Evolutionary conservation across 2,329 filamentous ascomycete genomes (phyloP).

Genomic region (Fusarium keratoplasticum): DNA sequence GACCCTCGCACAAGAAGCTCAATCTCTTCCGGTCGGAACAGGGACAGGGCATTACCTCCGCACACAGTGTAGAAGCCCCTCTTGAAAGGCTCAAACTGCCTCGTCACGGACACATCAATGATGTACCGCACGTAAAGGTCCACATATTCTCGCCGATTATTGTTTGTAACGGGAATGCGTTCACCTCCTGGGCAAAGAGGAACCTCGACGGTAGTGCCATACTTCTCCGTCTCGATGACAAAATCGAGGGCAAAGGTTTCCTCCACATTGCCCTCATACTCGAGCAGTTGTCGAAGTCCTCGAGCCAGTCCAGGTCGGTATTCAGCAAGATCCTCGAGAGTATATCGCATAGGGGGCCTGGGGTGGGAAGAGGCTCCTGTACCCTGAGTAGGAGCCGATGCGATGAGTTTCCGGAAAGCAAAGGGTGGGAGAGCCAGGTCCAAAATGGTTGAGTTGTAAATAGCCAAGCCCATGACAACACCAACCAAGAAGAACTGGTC

Average conservation of each 20-base stretch:
- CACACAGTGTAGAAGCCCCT: slow-evolving; percentile 94
- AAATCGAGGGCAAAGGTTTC: slow-evolving; percentile 85
- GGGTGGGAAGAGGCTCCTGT: slow-evolving; percentile 67
- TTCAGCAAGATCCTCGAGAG: slow-evolving; percentile 84
- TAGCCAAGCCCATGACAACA: slow-evolving; percentile 86
- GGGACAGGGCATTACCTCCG: slow-evolving; percentile 85
- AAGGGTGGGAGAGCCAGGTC: slow-evolving; percentile 91
- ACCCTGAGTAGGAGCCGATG: slow-evolving; percentile 75
- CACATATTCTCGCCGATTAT: slow-evolving; percentile 87
- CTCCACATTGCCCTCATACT: slow-evolving; percentile 87
- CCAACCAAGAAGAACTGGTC: slow-evolving; percentile 94
- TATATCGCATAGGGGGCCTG: slow-evolving; percentile 75
- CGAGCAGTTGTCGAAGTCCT: slow-evolving; percentile 80
- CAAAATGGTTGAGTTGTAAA: slow-evolving; percentile 94
- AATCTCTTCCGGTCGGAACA: slow-evolving; percentile 92
- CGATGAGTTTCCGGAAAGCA: slow-evolving; percentile 87
- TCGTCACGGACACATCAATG: slow-evolving; percentile 79
- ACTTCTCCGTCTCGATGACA: slow-evolving; percentile 79
- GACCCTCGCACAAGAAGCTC: slow-evolving; percentile 88
- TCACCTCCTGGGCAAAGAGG: slow-evolving; percentile 82
- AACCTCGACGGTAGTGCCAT: slow-evolving; percentile 74
- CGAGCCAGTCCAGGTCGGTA: slow-evolving; percentile 81
- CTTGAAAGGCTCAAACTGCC: slow-evolving; percentile 94
- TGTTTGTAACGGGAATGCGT: slow-evolving; percentile 81
- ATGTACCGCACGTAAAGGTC: slow-evolving; percentile 85